These are phyloP conservation scores for Pyropia haitanensis DNA, from an alignment of 23 red algal species.

Conservation along the genomic window DNA sequence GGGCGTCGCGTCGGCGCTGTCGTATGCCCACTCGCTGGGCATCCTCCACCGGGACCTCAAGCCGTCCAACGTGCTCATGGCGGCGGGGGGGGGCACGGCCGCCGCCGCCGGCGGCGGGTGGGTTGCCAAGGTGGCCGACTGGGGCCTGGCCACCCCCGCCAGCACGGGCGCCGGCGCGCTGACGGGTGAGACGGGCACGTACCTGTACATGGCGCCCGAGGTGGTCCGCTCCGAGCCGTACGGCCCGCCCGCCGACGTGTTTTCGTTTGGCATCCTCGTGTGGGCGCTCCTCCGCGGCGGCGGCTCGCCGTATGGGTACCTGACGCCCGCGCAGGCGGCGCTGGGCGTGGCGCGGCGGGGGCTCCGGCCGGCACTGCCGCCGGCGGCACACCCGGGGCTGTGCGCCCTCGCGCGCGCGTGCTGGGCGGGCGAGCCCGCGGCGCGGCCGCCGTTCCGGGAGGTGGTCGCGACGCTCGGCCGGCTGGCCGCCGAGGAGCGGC, in stretches of 20 bases:
- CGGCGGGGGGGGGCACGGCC: conserved; percentile 30
- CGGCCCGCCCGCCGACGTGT: conserved; percentile 37
- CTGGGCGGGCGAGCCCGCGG: conserved; percentile 21
- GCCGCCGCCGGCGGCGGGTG: conserved; percentile 30
- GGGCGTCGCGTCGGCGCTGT: conserved; percentile 35
- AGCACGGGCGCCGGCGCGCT: not conserved
- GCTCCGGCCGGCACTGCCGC: conserved; percentile 11
- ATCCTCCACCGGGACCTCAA: conserved; percentile 89
- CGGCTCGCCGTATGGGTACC: conserved; percentile 32
- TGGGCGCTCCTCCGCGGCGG: conserved; percentile 20
- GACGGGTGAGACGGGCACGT: conserved; percentile 61
- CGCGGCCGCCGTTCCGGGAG: conserved; percentile 17
- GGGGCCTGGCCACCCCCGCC: conserved; percentile 34
- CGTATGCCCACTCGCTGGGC: conserved; percentile 57
- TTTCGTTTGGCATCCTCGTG: conserved; percentile 30
- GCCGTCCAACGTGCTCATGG: conserved; percentile 67
- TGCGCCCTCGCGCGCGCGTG: conserved; percentile 16
- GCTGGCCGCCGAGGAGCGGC: not conserved
- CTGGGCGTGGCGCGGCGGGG: conserved; percentile 20
- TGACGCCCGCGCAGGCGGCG: conserved; percentile 39
- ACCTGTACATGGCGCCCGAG: conserved; percentile 37
- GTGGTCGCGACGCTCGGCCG: conserved; percentile 10
- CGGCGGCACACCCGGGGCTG: conserved; percentile 5
- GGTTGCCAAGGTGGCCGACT: conserved; percentile 47
- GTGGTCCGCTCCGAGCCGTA: conserved; percentile 41